A percentile compares a stretch with the other conserved stretches of the same genome.
These are phyloP conservation scores for Trichoderma hamatum DNA, from an alignment of 2,329 filamentous ascomycete genomes.

Conservation along the genomic window DNA sequence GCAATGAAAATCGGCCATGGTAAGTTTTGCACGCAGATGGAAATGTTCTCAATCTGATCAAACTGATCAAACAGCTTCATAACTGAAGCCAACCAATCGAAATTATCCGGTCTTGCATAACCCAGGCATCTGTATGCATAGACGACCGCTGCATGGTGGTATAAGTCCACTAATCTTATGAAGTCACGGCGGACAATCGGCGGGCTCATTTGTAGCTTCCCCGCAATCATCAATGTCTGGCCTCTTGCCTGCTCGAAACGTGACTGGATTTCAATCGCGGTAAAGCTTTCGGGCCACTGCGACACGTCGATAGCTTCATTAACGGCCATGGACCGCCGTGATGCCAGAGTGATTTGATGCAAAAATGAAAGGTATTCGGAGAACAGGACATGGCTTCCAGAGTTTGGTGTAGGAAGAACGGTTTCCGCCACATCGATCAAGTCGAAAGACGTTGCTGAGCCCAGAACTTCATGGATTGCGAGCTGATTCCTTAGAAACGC, in stretches of 20 bases:
- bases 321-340: conserved; percentile 25
- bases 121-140: conserved; percentile 37
- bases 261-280: conserved; percentile 15
- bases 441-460: conserved; percentile 37
- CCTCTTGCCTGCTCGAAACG: conserved; percentile 37
- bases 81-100: conserved; percentile 29
- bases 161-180: conserved; percentile 36
- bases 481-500: conserved; percentile 38
- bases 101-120: conserved; percentile 24
- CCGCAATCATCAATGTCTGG: conserved; percentile 36
- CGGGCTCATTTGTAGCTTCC: conserved; percentile 31
- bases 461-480: conserved; percentile 36
- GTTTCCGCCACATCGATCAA: conserved; percentile 32
- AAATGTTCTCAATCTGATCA: conserved; percentile 31
- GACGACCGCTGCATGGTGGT: conserved; percentile 36
- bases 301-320: conserved; percentile 5
- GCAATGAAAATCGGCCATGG: conserved; percentile 39
- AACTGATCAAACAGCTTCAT: conserved; percentile 34
- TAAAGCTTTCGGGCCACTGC: conserved; percentile 2
- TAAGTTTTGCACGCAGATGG: conserved; percentile 36
- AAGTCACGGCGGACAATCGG: conserved; percentile 33
- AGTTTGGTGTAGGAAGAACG: conserved; percentile 29
- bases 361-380: conserved; percentile 34
- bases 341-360: conserved; percentile 31
- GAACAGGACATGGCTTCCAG: conserved; percentile 33